Conservation (phyloP, 1,284 basidiomycete species). For the Pseudozyma hubeiensis region DNA sequence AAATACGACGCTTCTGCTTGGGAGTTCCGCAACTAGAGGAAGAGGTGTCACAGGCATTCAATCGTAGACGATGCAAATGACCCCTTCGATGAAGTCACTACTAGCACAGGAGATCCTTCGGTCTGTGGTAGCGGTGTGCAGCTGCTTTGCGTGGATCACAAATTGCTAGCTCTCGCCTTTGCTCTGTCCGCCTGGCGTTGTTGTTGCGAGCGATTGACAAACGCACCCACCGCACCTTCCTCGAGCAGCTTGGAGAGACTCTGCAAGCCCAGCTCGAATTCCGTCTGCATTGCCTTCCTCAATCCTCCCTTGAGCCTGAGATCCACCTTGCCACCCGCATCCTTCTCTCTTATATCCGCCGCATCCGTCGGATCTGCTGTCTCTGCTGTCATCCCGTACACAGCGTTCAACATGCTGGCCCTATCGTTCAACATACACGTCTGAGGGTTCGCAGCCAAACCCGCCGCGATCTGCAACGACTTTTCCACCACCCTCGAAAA, state of each 20-base stretch:
- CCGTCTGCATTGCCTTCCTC: slow-evolving; percentile 34
- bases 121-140: neutral
- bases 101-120: no score
- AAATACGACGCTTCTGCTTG: slow-evolving; percentile 64
- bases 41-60: no score
- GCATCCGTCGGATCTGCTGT: neutral
- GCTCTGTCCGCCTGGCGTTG: slow-evolving; percentile 25
- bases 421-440: slow-evolving; percentile 50
- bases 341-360: neutral
- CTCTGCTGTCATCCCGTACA: slow-evolving; percentile 3
- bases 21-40: slow-evolving; percentile 47
- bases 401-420: slow-evolving; percentile 29
- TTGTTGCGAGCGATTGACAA: slow-evolving; percentile 30
- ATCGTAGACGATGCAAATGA: no score
- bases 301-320: slow-evolving; percentile 37
- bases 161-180: slow-evolving; percentile 24
- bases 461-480: slow-evolving; percentile 24
- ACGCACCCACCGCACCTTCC: slow-evolving; percentile 39
- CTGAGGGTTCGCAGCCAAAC: slow-evolving; percentile 28
- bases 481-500: slow-evolving; percentile 26
- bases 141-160: slow-evolving; percentile 8
- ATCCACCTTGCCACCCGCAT: slow-evolving; percentile 5
- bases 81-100: neutral
- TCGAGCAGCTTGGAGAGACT: slow-evolving; percentile 29
- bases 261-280: slow-evolving; percentile 37